Base-by-base conservation (phyloP, 2,329 filamentous ascomycete genomes). In the Ophiostoma pallidulum region DNA sequence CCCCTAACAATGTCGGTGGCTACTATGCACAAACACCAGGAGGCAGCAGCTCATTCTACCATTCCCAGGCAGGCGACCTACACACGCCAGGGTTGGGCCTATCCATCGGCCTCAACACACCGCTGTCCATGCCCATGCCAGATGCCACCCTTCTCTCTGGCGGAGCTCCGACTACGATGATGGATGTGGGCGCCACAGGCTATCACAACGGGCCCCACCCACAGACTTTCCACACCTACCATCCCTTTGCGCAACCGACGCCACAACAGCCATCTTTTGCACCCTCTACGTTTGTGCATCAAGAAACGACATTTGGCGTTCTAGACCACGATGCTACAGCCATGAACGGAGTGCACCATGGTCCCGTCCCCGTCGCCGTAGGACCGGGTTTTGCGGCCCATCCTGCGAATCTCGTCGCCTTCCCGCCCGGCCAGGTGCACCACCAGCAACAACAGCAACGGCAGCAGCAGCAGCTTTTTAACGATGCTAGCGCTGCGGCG, bases 21-120 rank as follows among this genome's bases (percentile, higher is more conserved):
- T 92, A 92, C 65, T 96, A 94, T 66, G 90, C 88, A 8, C 86
- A 90, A 2, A 94, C 87, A 1, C 85, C 88, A 2, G 86, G 85
- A 53, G 85, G 84, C 39, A 84, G 81, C 53, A 87, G 84, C 60
- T 84, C 85, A 16, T 67, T 91, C 54, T 94, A 89, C 60, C 87
- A 94, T 61, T 79, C 76, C 44, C 86, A 90, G 64, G 85, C 87
- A 32, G 86, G 87, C 43, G 89, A 95, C 64, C 72, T 96, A 48
- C 88, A 94, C 64, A 94, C 89, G 2, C 88, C 89, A 4, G 81
- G 77, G 28, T 71, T 90, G 58, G 77, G 77, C 35, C 71, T 91
- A 53, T 80, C 82, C 37, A 77, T 92, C 69, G 86, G 86, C 35
- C 71, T 94, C 53, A 80, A 80, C 20, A 94, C 88, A 8, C 88